Conservation (phyloP, 305 asterid genomes). For the Solanum aculeatissimum region DNA sequence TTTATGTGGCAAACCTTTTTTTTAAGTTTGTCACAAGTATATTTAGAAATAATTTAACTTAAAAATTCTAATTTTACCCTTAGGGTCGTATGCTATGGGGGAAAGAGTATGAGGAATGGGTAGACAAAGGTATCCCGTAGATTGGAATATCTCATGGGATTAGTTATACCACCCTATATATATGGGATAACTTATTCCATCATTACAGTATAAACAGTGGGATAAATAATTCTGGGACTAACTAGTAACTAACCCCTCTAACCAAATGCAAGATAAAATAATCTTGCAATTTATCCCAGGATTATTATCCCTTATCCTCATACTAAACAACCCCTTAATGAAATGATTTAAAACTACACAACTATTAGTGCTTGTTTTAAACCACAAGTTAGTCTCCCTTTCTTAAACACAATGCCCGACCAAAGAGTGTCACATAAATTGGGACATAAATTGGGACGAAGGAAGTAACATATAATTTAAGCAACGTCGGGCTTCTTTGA, state of each 20-base stretch:
- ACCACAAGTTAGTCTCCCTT: background rate
- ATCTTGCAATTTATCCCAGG: background rate
- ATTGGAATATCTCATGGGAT: background rate
- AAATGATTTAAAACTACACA: background rate
- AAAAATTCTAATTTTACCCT: background rate
- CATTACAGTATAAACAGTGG: background rate
- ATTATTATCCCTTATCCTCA: background rate
- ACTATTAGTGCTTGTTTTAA: background rate
- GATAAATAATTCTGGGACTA: background rate
- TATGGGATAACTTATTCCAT: background rate
- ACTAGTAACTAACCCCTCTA: background rate
- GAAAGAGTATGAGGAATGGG: too few species aligned
- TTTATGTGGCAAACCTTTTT: background rate
- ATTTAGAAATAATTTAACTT: background rate
- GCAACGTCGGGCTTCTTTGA: background rate
- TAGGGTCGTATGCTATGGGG: background rate
- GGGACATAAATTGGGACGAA: background rate
- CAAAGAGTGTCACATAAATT: background rate
- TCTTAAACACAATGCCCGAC: background rate
- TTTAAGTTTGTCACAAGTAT: background rate
- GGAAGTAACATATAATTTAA: background rate
- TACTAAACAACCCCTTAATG: background rate
- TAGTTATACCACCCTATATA: background rate
- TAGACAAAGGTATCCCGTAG: too few species aligned
- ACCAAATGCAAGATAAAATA: background rate